Evolutionary conservation across 306 rosid species (phyloP).

Genomic region (Fragaria vesca): DNA sequence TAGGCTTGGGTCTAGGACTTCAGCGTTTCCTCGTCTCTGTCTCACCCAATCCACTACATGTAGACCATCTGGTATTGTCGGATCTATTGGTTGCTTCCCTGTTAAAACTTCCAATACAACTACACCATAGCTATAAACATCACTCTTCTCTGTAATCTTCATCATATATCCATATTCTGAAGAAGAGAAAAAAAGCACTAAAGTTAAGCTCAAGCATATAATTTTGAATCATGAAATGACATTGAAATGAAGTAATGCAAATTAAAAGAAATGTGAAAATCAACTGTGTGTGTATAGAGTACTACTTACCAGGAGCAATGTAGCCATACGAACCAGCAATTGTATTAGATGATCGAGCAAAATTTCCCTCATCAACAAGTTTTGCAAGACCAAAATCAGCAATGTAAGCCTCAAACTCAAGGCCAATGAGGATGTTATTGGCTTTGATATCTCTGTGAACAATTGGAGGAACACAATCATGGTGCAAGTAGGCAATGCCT

Average conservation of each 20-base stretch:
- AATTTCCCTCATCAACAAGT: conserved; percentile 81
- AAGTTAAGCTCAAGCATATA: conserved; percentile 19
- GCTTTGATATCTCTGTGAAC: conserved; percentile 97
- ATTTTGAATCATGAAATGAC: neutral
- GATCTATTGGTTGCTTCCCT: conserved; percentile 96
- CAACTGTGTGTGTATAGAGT: conserved; percentile 5
- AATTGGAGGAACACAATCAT: conserved; percentile 95
- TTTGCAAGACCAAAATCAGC: conserved; percentile 98
- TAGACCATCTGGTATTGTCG: conserved; percentile 84
- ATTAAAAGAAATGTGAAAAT: conserved; percentile 10
- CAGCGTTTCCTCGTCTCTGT: conserved; percentile 53
- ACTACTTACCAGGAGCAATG: conserved; percentile 84
- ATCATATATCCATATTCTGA: conserved; percentile 91
- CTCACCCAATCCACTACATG: conserved; percentile 96
- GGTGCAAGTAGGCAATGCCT: conserved; percentile 92
- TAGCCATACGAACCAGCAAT: conserved; percentile 98
- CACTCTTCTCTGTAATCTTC: conserved; percentile 77
- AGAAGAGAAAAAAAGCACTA: neutral
- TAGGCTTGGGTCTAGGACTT: conserved; percentile 66
- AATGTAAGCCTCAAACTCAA: conserved; percentile 84
- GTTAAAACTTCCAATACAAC: conserved; percentile 83
- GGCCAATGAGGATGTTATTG: conserved; percentile 94
- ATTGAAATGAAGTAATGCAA: neutral
- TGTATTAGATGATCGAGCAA: conserved; percentile 76
- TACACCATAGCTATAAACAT: conserved; percentile 84